phyloP scores from a whole-genome alignment of 768 basidiomycete species.

The Xerocomellus intermedius region DNA sequence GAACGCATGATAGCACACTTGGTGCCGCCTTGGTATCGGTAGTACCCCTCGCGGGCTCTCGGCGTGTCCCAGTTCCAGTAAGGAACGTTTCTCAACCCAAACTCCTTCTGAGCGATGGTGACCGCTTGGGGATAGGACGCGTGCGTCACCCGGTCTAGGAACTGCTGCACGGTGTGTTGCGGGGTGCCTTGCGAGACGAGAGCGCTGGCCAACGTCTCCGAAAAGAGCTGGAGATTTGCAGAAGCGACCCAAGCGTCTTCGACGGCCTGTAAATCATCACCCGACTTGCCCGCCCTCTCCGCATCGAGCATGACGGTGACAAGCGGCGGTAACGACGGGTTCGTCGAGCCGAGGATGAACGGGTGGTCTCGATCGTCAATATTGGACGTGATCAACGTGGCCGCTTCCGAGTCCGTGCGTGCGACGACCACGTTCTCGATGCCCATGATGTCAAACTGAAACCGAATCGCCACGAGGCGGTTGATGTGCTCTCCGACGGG shows the following conservation, averaged over 20 bases:
- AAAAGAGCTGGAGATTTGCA: constrained; percentile 82
- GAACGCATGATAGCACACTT: constrained; percentile 91
- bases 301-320: constrained; percentile 82
- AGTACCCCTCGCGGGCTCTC: constrained; percentile 93
- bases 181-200: constrained; percentile 57
- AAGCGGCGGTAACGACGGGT: constrained; percentile 64
- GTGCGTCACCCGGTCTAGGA: constrained; percentile 60
- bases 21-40: constrained; percentile 96
- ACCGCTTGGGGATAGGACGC: constrained; percentile 70
- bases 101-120: constrained; percentile 74
- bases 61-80: constrained; percentile 97
- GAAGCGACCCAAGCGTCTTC: constrained; percentile 83
- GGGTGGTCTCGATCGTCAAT: constrained; percentile 97
- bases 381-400: constrained; percentile 94
- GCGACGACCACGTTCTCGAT: constrained; percentile 92
- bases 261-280: constrained; percentile 77
- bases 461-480: constrained; percentile 92
- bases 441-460: constrained; percentile 99
- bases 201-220: constrained; percentile 66
- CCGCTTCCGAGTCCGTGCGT: constrained; percentile 96
- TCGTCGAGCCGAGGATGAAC: constrained; percentile 93
- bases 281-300: constrained; percentile 75
- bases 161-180: constrained; percentile 52
- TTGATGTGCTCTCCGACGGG: constrained; percentile 98
- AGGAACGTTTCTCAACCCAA: constrained; percentile 68